These are phyloP conservation scores for Malassezia arunalokei DNA, from an alignment of 1,284 basidiomycete species.

Conservation along the genomic window DNA sequence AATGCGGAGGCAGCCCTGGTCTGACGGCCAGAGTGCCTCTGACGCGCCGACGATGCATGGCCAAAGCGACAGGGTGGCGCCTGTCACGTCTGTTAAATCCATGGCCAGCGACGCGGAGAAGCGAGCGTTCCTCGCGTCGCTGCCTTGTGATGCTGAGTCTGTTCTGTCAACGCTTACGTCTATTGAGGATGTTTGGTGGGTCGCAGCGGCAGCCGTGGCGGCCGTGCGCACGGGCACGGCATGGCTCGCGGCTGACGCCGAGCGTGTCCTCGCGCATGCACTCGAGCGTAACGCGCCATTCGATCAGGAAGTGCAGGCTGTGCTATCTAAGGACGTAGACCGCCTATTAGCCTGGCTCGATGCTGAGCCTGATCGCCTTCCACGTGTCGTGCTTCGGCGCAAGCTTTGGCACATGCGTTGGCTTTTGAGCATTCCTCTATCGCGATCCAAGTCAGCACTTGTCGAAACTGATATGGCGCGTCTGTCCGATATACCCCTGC, in stretches of 20 bases:
- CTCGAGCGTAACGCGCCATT: constrained; percentile 3
- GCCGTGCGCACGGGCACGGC: constrained; percentile 2
- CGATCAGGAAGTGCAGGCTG: constrained; percentile 8
- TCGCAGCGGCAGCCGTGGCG: constrained; percentile 7
- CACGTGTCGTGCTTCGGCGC: constrained; percentile 9
- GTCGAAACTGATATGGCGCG: not conserved
- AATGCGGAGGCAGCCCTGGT: not conserved
- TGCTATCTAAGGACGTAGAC: not conserved
- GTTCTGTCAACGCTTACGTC: not conserved
- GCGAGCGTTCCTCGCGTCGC: constrained; percentile 8
- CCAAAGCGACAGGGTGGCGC: not conserved
- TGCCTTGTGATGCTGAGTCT: not conserved
- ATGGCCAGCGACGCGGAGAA: not conserved
- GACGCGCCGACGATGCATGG: not conserved
- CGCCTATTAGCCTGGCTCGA: constrained; percentile 2
- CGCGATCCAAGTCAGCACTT: not conserved
- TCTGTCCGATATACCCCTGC: constrained; percentile 9
- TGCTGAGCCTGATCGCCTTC: not conserved
- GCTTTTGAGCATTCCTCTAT: constrained; percentile 13
- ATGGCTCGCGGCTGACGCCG: constrained; percentile 10
- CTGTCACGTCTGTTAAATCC: not conserved
- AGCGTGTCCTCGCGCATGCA: not conserved
- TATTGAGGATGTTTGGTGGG: constrained; percentile 10
- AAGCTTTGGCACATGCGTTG: constrained; percentile 17
- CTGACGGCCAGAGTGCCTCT: not conserved